Conservation (phyloP, 2,329 filamentous ascomycete genomes). For the Penicillium sp. region DNA sequence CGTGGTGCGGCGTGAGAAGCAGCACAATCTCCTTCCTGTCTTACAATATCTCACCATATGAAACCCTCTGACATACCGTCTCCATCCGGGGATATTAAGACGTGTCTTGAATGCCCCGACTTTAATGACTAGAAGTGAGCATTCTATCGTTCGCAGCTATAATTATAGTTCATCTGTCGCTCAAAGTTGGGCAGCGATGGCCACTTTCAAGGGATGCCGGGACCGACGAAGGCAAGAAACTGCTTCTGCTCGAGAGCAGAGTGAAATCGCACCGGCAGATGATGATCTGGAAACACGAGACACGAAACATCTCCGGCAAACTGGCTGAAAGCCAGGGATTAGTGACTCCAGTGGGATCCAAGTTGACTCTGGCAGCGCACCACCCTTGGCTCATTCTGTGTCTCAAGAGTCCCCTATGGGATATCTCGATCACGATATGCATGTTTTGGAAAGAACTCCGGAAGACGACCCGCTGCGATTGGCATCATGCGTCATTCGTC, state of each 20-base stretch:
- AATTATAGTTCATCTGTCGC: slow-evolving; percentile 5
- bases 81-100: slow-evolving; percentile 1
- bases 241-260: too few species aligned
- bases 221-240: too few species aligned
- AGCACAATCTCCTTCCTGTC: slow-evolving; percentile 7
- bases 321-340: too few species aligned
- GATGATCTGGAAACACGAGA: not conserved
- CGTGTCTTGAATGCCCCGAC: slow-evolving; percentile 7
- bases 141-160: slow-evolving; percentile 2
- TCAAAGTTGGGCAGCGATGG: slow-evolving; percentile 16
- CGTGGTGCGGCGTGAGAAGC: slow-evolving; percentile 6
- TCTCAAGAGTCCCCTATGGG: too few species aligned
- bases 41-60: slow-evolving; percentile 4
- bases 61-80: not conserved
- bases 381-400: too few species aligned
- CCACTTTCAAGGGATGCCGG: slow-evolving; percentile 6
- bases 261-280: too few species aligned
- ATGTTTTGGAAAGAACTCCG: too few species aligned
- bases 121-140: slow-evolving; percentile 8
- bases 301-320: not conserved
- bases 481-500: too few species aligned
- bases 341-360: too few species aligned
- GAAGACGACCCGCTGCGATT: too few species aligned
- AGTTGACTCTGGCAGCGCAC: too few species aligned
- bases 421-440: too few species aligned